Percentiles rank a stretch among this genome's conserved stretches.
These are phyloP conservation scores for Galerina sulciceps DNA, from an alignment of 768 basidiomycete species.

Conservation along the genomic window DNA sequence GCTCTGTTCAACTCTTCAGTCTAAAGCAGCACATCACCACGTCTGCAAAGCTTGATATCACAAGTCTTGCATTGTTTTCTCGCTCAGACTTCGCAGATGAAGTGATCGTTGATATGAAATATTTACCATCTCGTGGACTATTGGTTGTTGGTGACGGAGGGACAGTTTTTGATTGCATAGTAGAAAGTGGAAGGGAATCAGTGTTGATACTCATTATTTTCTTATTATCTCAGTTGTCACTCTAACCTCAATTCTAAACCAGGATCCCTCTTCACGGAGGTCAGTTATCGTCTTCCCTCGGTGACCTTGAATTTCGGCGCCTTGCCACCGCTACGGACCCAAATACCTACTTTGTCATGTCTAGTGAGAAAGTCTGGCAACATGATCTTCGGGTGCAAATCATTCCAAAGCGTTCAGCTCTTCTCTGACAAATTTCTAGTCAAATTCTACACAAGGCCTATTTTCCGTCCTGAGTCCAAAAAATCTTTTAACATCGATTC, in stretches of 20 bases:
- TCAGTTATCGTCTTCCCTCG: neutral
- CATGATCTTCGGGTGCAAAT: conserved; percentile 60
- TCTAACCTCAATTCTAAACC: neutral
- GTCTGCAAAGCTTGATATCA: neutral
- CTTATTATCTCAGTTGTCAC: neutral
- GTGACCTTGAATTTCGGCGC: conserved; percentile 52
- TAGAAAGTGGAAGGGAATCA: conserved; percentile 37
- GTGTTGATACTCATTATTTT: conserved; percentile 39
- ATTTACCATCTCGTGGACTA: conserved; percentile 37
- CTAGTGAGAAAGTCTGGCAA: conserved; percentile 41
- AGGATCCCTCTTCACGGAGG: conserved; percentile 21
- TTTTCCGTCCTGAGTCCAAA: conserved; percentile 33
- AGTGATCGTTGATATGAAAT: conserved; percentile 51
- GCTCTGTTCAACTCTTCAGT: conserved; percentile 20
- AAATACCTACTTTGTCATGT: conserved; percentile 50
- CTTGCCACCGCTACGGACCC: conserved; percentile 40
- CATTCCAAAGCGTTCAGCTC: neutral
- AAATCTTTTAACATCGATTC: conserved; percentile 58
- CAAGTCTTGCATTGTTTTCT: conserved; percentile 40
- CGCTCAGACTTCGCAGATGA: conserved; percentile 44
- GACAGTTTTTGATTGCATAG: conserved; percentile 48
- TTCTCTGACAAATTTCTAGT: conserved; percentile 8
- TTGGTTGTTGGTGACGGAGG: conserved; percentile 56
- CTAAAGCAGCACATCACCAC: conserved; percentile 25
- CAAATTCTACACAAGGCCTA: conserved; percentile 10